Percentiles rank a stretch among this genome's conserved stretches.
Evolutionary conservation across 345 rosid species (phyloP).

Genomic region (Eucalyptus pauciflora): DNA sequence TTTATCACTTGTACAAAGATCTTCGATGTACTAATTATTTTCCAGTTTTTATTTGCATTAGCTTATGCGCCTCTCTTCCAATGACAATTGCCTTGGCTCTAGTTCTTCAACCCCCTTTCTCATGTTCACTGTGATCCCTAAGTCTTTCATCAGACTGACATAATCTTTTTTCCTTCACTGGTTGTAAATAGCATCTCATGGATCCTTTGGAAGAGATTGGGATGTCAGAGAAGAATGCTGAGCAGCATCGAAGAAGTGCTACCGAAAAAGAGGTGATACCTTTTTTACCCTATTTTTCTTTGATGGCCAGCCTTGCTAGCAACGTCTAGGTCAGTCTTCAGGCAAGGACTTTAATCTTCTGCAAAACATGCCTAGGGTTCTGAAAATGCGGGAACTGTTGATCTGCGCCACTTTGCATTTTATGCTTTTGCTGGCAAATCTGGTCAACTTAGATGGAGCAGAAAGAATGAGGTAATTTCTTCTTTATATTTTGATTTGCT

Average conservation of each 20-base stretch:
- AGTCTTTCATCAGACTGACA: not conserved
- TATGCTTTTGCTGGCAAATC: slow-evolving; percentile 81
- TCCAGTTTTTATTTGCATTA: not conserved
- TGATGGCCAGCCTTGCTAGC: not conserved
- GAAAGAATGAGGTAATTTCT: slow-evolving; percentile 74
- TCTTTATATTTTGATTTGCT: not conserved
- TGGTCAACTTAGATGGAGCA: slow-evolving; percentile 75
- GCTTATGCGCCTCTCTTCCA: not conserved
- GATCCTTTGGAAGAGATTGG: slow-evolving; percentile 94
- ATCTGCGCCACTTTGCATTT: slow-evolving; percentile 86
- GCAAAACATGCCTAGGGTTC: slow-evolving; percentile 36
- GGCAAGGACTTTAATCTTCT: not conserved
- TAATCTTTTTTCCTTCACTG: not conserved
- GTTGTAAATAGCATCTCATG: slow-evolving; percentile 33
- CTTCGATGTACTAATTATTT: not conserved
- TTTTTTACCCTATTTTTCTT: not conserved
- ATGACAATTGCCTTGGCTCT: not conserved
- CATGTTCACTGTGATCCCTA: not conserved
- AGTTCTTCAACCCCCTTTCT: not conserved
- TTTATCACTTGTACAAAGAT: not conserved
- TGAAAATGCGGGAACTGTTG: slow-evolving; percentile 58
- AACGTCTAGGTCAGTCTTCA: not conserved
- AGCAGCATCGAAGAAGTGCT: slow-evolving; percentile 86
- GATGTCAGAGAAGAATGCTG: slow-evolving; percentile 57
- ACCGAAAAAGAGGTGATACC: slow-evolving; percentile 64